phyloP scores from a whole-genome alignment of 1,284 basidiomycete genomes.

The Irpex rosettiformis region DNA sequence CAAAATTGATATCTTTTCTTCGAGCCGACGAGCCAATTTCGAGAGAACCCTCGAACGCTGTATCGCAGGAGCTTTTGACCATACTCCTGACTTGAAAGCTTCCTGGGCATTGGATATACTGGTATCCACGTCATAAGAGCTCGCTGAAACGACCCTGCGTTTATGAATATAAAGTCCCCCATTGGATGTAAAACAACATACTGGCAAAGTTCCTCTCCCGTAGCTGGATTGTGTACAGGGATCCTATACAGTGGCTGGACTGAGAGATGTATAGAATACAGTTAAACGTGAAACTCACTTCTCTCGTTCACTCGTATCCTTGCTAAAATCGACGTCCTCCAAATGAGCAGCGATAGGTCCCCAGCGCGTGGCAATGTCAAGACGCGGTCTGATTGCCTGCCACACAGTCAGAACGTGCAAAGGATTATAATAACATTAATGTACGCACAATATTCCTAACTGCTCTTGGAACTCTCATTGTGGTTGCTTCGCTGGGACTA shows the following conservation, averaged over 20 bases:
- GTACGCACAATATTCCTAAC: not conserved
- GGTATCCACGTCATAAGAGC: slow-evolving; percentile 43
- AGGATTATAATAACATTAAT: not conserved
- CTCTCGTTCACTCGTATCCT: slow-evolving; percentile 4
- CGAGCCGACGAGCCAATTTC: slow-evolving; percentile 58
- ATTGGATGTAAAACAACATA: slow-evolving; percentile 31
- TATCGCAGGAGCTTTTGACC: slow-evolving; percentile 59
- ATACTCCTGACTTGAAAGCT: slow-evolving; percentile 60
- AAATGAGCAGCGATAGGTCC: slow-evolving; percentile 26
- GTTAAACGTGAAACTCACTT: not conserved
- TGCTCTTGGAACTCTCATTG: not conserved
- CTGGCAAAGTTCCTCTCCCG: slow-evolving; percentile 55
- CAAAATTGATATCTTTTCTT: slow-evolving; percentile 51
- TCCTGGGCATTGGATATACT: slow-evolving; percentile 55
- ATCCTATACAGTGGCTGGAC: slow-evolving; percentile 35
- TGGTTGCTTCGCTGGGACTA: not conserved
- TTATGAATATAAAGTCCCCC: not conserved
- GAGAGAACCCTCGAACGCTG: slow-evolving; percentile 64
- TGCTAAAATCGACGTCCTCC: not conserved
- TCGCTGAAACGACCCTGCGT: slow-evolving; percentile 39
- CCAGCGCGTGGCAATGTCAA: slow-evolving; percentile 16
- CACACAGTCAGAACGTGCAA: not conserved
- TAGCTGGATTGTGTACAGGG: slow-evolving; percentile 63
- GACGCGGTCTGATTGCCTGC: not conserved
- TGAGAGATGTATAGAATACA: not conserved